Conservation (phyloP, 2,329 filamentous ascomycete species). For the Sporothrix pallida region DNA sequence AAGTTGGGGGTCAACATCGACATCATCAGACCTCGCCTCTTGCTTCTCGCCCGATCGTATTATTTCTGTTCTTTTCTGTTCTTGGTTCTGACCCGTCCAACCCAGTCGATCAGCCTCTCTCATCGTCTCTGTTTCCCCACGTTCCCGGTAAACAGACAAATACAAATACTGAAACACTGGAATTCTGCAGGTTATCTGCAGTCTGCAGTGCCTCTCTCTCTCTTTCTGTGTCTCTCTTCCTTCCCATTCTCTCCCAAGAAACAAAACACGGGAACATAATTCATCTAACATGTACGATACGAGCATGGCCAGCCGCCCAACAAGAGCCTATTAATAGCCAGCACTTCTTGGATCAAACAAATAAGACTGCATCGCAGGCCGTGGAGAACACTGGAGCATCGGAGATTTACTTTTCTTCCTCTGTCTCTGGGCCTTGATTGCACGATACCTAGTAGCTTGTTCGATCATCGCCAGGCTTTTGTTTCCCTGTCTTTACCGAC, state of each 20-base stretch:
- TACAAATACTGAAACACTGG: slow-evolving; percentile 25
- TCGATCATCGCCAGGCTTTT: background rate
- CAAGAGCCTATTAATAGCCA: slow-evolving; percentile 17
- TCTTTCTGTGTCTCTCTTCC: background rate
- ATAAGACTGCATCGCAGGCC: background rate
- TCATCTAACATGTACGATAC: slow-evolving; percentile 10
- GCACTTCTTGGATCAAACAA: background rate
- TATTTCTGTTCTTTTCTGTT: background rate
- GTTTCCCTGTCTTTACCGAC: background rate
- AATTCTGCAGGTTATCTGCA: background rate
- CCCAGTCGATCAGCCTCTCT: background rate
- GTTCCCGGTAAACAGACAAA: background rate
- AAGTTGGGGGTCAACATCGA: background rate
- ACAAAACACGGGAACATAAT: background rate
- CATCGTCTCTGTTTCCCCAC: too few species aligned
- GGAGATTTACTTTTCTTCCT: background rate
- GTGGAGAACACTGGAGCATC: background rate
- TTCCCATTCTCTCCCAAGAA: background rate
- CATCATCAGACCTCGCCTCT: background rate
- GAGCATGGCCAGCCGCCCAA: background rate
- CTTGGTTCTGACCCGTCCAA: slow-evolving; percentile 10
- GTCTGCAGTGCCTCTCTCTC: background rate
- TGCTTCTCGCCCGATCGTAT: too few species aligned
- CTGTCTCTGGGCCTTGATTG: background rate
- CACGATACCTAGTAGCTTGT: too few species aligned